Conservation (phyloP, 2,329 filamentous ascomycete genomes). For the Hymenoscyphus albidus region DNA sequence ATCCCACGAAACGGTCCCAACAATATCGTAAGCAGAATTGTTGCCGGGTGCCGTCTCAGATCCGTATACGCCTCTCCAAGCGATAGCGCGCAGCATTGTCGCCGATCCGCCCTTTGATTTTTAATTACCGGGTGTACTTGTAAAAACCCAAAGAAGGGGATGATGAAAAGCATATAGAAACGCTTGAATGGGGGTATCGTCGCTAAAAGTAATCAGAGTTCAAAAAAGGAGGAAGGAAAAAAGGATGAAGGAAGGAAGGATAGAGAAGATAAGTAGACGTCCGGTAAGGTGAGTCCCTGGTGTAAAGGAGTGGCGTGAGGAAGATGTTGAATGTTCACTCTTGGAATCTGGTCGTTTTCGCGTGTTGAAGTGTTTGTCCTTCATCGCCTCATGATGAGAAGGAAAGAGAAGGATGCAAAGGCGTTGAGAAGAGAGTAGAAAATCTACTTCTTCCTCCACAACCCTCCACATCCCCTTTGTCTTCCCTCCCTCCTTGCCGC, state of each 20-base stretch:
- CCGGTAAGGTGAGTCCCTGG: neutral
- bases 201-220: constrained; percentile 32
- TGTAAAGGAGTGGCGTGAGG: constrained; percentile 3
- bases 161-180: constrained; percentile 50
- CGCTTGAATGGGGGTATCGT: constrained; percentile 52
- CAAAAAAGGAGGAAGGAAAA: constrained; percentile 16
- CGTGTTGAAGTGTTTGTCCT: constrained; percentile 28
- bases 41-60: constrained; percentile 39
- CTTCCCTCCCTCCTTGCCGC: constrained; percentile 55
- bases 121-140: neutral
- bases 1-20: constrained; percentile 32
- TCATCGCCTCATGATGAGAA: neutral
- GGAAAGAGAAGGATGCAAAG: too few species aligned
- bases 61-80: constrained; percentile 46
- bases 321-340: constrained; percentile 24
- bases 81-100: constrained; percentile 48
- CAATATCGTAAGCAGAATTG: constrained; percentile 54
- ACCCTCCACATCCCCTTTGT: constrained; percentile 54
- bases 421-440: neutral
- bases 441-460: constrained; percentile 30
- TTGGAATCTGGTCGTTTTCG: neutral
- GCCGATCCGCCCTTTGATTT: constrained; percentile 23
- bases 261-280: neutral
- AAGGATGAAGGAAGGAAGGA: too few species aligned
- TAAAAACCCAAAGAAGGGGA: neutral